A percentile compares a stretch with the other conserved stretches of the same genome.
phyloP scores from a whole-genome alignment of 2,329 filamentous ascomycete species.

The Calonectria honghensis region DNA sequence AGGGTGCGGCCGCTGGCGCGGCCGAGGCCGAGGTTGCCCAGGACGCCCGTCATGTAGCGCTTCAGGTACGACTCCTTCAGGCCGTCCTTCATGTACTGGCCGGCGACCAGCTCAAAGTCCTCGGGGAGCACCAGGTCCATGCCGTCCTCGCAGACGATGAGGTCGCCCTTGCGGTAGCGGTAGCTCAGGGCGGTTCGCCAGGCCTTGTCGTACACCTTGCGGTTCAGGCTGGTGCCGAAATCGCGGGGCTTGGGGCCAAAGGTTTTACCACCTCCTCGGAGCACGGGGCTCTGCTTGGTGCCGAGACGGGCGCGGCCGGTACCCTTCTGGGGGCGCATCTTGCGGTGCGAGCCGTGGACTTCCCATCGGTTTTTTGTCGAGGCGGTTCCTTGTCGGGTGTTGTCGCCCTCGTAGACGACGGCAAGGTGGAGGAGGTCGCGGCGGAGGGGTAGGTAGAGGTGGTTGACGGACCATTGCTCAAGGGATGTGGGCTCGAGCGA shows the following conservation, averaged over 20 bases:
- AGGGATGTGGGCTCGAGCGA: conserved; percentile 88
- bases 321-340: conserved; percentile 92
- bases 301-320: conserved; percentile 87
- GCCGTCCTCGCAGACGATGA: conserved; percentile 88
- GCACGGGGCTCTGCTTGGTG: conserved; percentile 86
- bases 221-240: conserved; percentile 88
- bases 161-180: conserved; percentile 89
- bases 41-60: conserved; percentile 79
- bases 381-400: conserved; percentile 89
- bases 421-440: conserved; percentile 95
- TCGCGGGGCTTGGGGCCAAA: conserved; percentile 95
- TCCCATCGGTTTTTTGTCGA: conserved; percentile 87
- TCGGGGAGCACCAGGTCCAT: conserved; percentile 78
- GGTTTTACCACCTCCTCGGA: conserved; percentile 89
- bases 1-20: conserved; percentile 81
- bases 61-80: conserved; percentile 75
- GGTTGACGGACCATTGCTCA: conserved; percentile 85
- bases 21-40: conserved; percentile 83
- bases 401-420: conserved; percentile 93
- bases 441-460: conserved; percentile 90
- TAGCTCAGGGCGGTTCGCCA: conserved; percentile 96
- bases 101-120: conserved; percentile 68
- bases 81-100: conserved; percentile 66
- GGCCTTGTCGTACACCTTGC: conserved; percentile 95
- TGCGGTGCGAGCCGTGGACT: conserved; percentile 87